A percentile compares a stretch with the other conserved stretches of the same genome.
Conservation (phyloP, 108 stramenopile genomes). For the Cyclotella kingstonii region DNA sequence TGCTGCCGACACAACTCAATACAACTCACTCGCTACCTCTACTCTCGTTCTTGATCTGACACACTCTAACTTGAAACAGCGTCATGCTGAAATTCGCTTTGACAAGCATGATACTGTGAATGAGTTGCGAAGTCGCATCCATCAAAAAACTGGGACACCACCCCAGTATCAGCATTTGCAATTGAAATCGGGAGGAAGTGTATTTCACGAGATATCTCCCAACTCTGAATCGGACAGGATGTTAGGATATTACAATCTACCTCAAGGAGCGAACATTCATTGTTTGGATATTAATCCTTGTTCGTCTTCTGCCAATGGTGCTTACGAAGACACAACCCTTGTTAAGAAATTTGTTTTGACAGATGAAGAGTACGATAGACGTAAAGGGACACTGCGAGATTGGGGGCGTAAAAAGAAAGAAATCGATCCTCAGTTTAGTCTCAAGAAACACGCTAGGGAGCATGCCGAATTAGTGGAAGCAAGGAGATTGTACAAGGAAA, state of each 20-base stretch:
- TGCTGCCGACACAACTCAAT: conserved; percentile 62
- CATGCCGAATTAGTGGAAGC: conserved; percentile 76
- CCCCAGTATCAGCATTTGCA: conserved; percentile 84
- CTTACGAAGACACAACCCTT: conserved; percentile 85
- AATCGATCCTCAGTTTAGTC: conserved; percentile 80
- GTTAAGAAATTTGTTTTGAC: conserved; percentile 92
- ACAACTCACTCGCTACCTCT: conserved; percentile 41
- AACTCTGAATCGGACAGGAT: conserved; percentile 54
- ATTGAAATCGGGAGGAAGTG: conserved; percentile 57
- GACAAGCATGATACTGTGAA: conserved; percentile 84
- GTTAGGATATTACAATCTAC: conserved; percentile 89
- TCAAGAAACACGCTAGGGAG: conserved; percentile 74
- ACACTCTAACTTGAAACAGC: conserved; percentile 91
- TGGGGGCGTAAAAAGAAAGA: conserved; percentile 86
- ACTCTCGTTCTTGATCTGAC: conserved; percentile 83
- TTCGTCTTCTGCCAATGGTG: conserved; percentile 76
- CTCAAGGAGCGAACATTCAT: conserved; percentile 84
- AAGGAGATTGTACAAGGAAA: conserved; percentile 52
- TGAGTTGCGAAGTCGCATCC: conserved; percentile 68
- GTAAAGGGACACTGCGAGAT: conserved; percentile 88
- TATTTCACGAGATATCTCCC: conserved; percentile 62
- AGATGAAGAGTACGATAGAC: conserved; percentile 93
- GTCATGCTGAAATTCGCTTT: conserved; percentile 94
- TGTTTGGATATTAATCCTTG: conserved; percentile 91
- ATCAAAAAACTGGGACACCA: conserved; percentile 93